phyloP scores from a whole-genome alignment of 441 rosid genomes.

The Croton setiger region DNA sequence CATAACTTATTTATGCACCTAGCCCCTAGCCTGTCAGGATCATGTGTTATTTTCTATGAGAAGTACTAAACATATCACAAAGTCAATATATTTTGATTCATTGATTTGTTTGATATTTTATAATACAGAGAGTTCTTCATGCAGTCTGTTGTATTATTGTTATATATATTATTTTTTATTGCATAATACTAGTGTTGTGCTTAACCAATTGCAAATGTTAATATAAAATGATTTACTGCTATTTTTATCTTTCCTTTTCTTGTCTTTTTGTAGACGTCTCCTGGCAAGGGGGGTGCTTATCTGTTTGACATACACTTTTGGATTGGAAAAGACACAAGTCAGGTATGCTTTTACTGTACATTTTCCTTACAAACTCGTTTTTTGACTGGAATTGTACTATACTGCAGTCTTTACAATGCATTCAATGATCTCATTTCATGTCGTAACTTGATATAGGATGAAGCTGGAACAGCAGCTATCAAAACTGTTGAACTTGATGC shows the following conservation, averaged over 20 bases:
- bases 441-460: slow-evolving; percentile 53
- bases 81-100: neutral
- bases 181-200: neutral
- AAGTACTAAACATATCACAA: neutral
- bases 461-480: slow-evolving; percentile 97
- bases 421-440: slow-evolving; percentile 6
- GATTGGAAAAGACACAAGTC: slow-evolving; percentile 98
- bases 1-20: no score
- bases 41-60: neutral
- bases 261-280: slow-evolving; percentile 52
- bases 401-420: neutral
- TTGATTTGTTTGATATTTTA: neutral
- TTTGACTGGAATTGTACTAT: neutral
- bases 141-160: neutral
- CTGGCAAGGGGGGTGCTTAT: slow-evolving; percentile 86
- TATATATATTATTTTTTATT: neutral
- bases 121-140: neutral
- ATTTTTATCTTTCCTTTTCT: neutral
- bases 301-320: slow-evolving; percentile 93
- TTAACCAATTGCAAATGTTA: neutral
- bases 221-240: neutral
- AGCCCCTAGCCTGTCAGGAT: neutral
- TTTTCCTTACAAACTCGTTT: slow-evolving; percentile 11
- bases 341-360: slow-evolving; percentile 44
- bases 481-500: slow-evolving; percentile 97